Base-by-base conservation (phyloP, 768 basidiomycete genomes). In the Hemileccinum rubropunctum region DNA sequence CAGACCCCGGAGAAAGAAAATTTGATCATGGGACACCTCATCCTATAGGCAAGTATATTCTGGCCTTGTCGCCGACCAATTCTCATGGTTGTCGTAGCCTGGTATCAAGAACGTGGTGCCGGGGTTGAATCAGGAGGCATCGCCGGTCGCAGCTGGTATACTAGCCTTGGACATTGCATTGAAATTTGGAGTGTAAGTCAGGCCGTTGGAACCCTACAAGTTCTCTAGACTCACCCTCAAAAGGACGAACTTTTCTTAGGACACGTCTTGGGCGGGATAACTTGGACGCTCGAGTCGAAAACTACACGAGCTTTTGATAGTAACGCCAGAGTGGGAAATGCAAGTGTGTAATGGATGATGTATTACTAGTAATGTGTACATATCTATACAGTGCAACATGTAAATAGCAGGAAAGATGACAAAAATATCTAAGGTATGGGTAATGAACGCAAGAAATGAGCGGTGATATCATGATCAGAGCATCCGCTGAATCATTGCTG, bases 131-230 rank as follows among this genome's bases (percentile, higher is more conserved):
- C 61, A 23, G 66, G 73, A 17, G 64, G 75, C 21, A 59, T 62
- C 35, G 76, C 83, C 3, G 91, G 90, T 18, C 78, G 91, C 33
- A 90, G 88, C 58, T 93, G 88, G 71, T 93, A 90, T 64, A 93
- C 91, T 1, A 77, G 82, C 53, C 75, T 93, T 0, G 91, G 91
- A 0, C 91, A 95, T 63, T 68, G 82, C 45, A 84, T 82, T 58
- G 82, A 86, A 59, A 90, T 87, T 28, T 91, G 88, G 88, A 69
- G 79, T 71, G 87, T 84, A 46, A 49, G 77, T 66, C 33, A 18
- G 13, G 11, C 21, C 17, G 34, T 20, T 32, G 42, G 18, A 47
- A 23, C 10, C 2, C n/a, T 10, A 12, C 17, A 26, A n/a, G 21
- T 28, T 43, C 40, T 18, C 32, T 10, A 18, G 10, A 46, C 33